Evolutionary conservation across 306 rosid species (phyloP), one percentile per base, ranked within the genome.

Genomic region (Betula pendula): DNA sequence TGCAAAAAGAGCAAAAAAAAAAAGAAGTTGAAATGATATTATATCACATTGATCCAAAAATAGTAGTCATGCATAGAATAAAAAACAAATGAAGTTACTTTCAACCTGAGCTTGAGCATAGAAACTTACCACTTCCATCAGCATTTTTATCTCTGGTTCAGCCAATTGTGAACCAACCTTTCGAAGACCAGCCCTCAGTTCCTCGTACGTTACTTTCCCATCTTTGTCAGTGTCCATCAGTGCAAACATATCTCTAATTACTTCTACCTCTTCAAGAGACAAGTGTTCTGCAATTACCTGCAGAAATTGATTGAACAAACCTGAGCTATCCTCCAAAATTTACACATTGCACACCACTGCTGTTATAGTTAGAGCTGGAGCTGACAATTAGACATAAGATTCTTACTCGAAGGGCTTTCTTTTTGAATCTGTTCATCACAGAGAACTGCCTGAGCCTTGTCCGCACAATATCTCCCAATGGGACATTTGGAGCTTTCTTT

Each of bases 261-360:
- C 92, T 87, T 96, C 99, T 58, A 96, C 99, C 86, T 96, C 99
- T 85, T 92, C 96, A 56, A 92, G 87, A 60, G 99, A 90, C 67
- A 96, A 89, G 88, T 96, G 99, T 74, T 92, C 96, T 3, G 99
- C 99, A 68, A 96, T 96, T 60, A 96, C 99, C 99, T 96, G 84
- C 63, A 89, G 17, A 52, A 77, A 56, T 83, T 75, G 24, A 77
- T 81, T 75, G 48, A 80, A 77, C 49, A 71, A 83, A 68, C 59
- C 19, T 38, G 72, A 77, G 81, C 66, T 78, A 78, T 56, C 71
- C 43, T 68, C 42, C 68, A 65, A 38, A 56, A 8, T 42, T 40
- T 3, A 20, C 13, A 71, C 66, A 47, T n/a, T 79, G 24, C 62
- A 60, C 15, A 22, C 60, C 42, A 44, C 22, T 71, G 70, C 59